Evolutionary conservation across 805 yeast species (phyloP).

Genomic region (Cyberlindnera xylosilytica): DNA sequence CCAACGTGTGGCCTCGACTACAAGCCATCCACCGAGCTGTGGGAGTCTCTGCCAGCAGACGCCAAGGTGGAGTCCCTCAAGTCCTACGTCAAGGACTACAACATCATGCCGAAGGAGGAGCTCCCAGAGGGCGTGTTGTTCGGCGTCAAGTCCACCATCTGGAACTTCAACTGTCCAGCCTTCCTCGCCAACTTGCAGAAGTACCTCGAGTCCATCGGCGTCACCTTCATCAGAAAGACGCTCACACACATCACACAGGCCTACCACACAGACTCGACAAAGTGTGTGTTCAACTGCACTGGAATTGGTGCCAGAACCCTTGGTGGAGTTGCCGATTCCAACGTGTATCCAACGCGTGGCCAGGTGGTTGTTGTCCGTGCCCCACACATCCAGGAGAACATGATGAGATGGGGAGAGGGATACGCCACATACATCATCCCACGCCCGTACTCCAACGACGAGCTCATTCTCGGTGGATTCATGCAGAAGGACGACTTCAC

Average conservation of each 20-base stretch:
- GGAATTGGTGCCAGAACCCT: conserved; percentile 66
- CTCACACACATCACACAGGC: conserved; percentile 59
- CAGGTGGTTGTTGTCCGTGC: conserved; percentile 74
- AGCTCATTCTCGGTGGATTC: conserved; percentile 74
- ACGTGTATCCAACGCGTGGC: conserved; percentile 73
- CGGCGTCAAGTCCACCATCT: conserved; percentile 55
- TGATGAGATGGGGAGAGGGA: conserved; percentile 57
- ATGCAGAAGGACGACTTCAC: conserved; percentile 62
- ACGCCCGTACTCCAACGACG: conserved; percentile 62
- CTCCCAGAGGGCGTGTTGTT: conserved; percentile 51
- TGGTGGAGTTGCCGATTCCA: conserved; percentile 62
- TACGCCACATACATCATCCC: conserved; percentile 70
- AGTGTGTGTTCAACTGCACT: conserved; percentile 68
- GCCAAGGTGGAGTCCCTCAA: conserved; percentile 45
- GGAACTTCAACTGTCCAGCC: conserved; percentile 72
- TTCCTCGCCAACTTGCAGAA: conserved; percentile 47
- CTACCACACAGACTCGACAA: conserved; percentile 24
- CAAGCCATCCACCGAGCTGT: conserved; percentile 54
- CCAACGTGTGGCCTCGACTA: conserved; percentile 48
- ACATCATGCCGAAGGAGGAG: conserved; percentile 31
- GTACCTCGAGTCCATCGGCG: conserved; percentile 46
- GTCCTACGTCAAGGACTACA: conserved; percentile 47
- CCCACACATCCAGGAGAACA: conserved; percentile 61
- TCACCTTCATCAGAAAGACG: conserved; percentile 44
- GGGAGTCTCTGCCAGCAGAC: conserved; percentile 48